Conservation (phyloP, 306 rosid species). For the Clitoria ternatea region DNA sequence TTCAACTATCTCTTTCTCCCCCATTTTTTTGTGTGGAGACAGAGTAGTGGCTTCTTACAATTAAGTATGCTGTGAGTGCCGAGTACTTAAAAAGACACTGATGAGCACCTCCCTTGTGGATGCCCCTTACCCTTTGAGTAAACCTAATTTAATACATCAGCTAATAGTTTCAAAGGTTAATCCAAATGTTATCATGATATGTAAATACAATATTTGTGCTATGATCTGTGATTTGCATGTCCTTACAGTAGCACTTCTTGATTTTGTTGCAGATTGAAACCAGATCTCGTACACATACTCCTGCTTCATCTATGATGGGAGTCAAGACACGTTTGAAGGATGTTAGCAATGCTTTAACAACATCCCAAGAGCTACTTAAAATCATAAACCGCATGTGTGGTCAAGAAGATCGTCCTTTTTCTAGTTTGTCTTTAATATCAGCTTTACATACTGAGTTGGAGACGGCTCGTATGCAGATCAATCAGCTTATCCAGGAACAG, state of each 20-base stretch:
- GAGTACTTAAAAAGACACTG: not conserved
- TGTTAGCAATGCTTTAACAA: slow-evolving; percentile 66
- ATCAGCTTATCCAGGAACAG: too few relatives aligned
- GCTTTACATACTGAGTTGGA: too few relatives aligned
- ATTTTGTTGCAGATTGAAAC: slow-evolving; percentile 47
- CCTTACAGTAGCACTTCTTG: not conserved
- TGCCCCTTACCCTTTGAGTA: not conserved
- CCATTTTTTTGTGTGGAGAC: not conserved
- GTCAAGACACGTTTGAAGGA: slow-evolving; percentile 55
- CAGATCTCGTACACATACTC: slow-evolving; percentile 56
- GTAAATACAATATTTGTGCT: not conserved
- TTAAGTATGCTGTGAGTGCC: not conserved
- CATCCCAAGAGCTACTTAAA: slow-evolving; percentile 75
- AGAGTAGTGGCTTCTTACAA: not conserved
- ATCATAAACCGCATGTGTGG: slow-evolving; percentile 77
- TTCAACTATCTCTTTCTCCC: not conserved
- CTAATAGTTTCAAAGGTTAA: not conserved
- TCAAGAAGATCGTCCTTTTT: slow-evolving; percentile 65
- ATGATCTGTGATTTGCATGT: not conserved
- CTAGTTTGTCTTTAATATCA: not conserved
- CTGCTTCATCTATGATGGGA: slow-evolving; percentile 44
- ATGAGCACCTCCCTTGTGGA: slow-evolving; percentile 3
- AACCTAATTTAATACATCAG: not conserved
- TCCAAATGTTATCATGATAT: not conserved
- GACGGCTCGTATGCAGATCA: too few relatives aligned